These are phyloP conservation scores for Dactylellina parvicollis DNA, from an alignment of 2,329 filamentous ascomycete genomes.

Conservation along the genomic window DNA sequence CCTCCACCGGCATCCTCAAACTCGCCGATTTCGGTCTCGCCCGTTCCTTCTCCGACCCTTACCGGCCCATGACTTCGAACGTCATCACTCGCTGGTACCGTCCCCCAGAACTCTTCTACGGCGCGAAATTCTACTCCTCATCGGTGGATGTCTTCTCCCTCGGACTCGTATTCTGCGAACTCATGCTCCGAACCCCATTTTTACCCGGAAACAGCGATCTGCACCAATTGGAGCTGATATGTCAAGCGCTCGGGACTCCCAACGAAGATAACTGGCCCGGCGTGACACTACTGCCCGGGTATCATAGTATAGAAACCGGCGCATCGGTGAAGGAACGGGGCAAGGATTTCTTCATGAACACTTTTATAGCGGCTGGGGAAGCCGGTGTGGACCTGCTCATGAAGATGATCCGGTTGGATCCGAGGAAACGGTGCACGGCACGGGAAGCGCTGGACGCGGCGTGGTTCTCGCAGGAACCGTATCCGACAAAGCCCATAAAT, in stretches of 20 bases:
- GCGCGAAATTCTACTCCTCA: constrained; percentile 86
- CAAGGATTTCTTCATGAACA: constrained; percentile 76
- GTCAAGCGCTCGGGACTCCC: constrained; percentile 85
- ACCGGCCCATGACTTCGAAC: constrained; percentile 86
- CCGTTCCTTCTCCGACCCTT: constrained; percentile 86
- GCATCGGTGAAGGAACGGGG: constrained; percentile 68
- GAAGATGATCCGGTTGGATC: constrained; percentile 84
- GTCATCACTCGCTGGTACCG: constrained; percentile 98
- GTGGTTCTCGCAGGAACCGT: constrained; percentile 87
- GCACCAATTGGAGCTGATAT: constrained; percentile 85
- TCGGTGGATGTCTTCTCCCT: constrained; percentile 95
- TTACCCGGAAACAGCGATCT: constrained; percentile 85
- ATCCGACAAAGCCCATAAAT: constrained; percentile 81
- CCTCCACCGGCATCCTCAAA: constrained; percentile 90
- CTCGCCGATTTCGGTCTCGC: constrained; percentile 98
- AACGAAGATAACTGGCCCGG: constrained; percentile 96
- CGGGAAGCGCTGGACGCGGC: constrained; percentile 79
- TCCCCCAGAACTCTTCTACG: constrained; percentile 91
- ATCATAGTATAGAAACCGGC: constrained; percentile 72
- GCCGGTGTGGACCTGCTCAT: constrained; percentile 89
- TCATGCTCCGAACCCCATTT: constrained; percentile 83
- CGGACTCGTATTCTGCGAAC: constrained; percentile 90
- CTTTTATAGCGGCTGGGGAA: constrained; percentile 81
- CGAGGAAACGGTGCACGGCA: constrained; percentile 82
- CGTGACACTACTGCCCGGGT: constrained; percentile 80